phyloP scores from a whole-genome alignment of 352 stramenopile species.

The Saprolegnia parasitica region DNA sequence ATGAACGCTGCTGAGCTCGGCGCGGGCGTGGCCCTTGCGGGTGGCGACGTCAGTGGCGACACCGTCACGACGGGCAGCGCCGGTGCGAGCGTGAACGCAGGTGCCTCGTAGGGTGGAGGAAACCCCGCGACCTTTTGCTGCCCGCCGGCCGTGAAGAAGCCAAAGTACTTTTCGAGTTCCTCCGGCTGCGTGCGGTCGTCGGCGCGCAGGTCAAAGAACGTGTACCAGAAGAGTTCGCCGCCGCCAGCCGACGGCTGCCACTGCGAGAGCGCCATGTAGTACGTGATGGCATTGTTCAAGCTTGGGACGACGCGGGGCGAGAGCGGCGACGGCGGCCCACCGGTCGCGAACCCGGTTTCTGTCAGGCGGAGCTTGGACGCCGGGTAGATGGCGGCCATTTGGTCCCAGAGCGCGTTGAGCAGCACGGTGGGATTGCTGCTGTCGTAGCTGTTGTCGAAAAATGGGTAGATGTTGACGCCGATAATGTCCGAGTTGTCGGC shows the following conservation, averaged over 20 bases:
- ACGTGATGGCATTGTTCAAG: conserved; percentile 34
- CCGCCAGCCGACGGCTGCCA: conserved; percentile 48
- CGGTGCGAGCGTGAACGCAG: not conserved
- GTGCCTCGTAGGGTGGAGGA: conserved; percentile 25
- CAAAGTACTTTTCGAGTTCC: conserved; percentile 68
- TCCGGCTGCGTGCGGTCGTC: conserved; percentile 46
- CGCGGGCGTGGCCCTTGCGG: not conserved
- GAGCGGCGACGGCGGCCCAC: conserved; percentile 35
- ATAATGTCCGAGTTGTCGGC: conserved; percentile 42
- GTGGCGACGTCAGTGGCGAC: not conserved
- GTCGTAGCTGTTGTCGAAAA: conserved; percentile 55
- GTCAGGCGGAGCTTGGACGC: conserved; percentile 44
- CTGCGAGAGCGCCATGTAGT: conserved; percentile 40
- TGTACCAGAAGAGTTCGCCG: conserved; percentile 72
- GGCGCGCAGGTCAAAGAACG: conserved; percentile 60
- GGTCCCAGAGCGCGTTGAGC: conserved; percentile 41
- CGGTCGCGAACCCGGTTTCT: conserved; percentile 56
- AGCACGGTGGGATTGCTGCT: conserved; percentile 38
- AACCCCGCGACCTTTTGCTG: conserved; percentile 40
- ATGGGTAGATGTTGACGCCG: conserved; percentile 58
- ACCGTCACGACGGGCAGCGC: not conserved
- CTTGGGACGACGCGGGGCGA: conserved; percentile 39
- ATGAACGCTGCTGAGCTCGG: conserved; percentile 11
- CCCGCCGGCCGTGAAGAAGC: conserved; percentile 54
- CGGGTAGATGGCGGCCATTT: conserved; percentile 39